Conservation (phyloP, 179 eudicot genomes). For the Monotropa hypopitys region DNA sequence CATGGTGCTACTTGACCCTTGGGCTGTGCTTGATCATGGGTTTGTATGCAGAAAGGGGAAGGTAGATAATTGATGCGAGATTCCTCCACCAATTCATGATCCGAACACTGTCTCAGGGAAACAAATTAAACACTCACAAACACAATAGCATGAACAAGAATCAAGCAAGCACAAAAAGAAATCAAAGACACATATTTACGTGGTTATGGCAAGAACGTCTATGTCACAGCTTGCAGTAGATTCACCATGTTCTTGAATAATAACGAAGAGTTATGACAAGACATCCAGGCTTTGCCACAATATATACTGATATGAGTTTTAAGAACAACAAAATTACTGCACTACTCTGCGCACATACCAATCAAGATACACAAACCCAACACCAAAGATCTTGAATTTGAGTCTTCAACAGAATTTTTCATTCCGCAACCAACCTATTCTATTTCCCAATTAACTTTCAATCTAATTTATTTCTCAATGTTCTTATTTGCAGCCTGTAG, state of each 20-base stretch:
- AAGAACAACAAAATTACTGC: background rate
- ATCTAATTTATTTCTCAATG: background rate
- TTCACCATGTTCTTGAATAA: background rate
- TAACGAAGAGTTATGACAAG: background rate
- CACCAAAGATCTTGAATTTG: background rate
- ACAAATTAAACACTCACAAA: background rate
- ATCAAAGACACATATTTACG: background rate
- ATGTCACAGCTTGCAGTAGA: background rate
- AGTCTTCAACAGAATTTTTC: background rate
- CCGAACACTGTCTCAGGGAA: background rate
- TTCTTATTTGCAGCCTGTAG: conserved; percentile 56
- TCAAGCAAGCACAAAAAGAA: background rate
- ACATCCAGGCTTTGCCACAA: background rate
- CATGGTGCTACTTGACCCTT: background rate
- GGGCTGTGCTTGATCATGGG: background rate
- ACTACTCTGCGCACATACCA: background rate
- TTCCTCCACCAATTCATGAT: background rate
- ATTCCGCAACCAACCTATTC: background rate
- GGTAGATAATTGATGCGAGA: too few relatives aligned
- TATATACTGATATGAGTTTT: background rate
- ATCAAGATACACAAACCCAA: background rate
- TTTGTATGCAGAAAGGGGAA: background rate
- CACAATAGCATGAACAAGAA: background rate
- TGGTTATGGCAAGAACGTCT: too few relatives aligned
- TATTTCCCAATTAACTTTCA: background rate